phyloP scores from a whole-genome alignment of 495 filamentous ascomycete genomes.

The Penicillium bialowiezense region DNA sequence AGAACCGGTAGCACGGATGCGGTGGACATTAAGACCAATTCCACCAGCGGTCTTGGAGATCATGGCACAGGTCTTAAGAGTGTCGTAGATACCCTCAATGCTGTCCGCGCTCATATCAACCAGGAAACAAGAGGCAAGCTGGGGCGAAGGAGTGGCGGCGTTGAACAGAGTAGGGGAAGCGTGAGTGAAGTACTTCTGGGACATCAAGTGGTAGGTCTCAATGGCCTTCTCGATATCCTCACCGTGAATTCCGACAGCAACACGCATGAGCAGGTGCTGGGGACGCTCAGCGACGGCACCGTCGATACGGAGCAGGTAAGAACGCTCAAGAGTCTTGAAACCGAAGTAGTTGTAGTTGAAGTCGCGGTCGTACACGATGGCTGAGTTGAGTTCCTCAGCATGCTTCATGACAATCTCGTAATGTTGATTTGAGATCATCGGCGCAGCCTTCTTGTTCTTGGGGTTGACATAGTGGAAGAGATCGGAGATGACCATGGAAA shows the following conservation, averaged over 20 bases:
- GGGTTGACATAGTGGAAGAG: constrained; percentile 96
- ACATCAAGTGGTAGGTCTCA: constrained; percentile 98
- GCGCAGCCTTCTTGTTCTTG: constrained; percentile 77
- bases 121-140: constrained; percentile 95
- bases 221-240: constrained; percentile 90
- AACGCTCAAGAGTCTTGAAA: constrained; percentile 98
- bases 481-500: constrained; percentile 88
- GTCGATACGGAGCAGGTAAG: constrained; percentile 89
- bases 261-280: constrained; percentile 99
- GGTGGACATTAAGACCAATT: constrained; percentile 92
- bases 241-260: constrained; percentile 93
- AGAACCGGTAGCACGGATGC: constrained; percentile 92
- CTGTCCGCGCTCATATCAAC: constrained; percentile 99
- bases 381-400: constrained; percentile 93
- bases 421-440: constrained; percentile 88
- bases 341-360: constrained; percentile 99
- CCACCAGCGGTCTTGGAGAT: constrained; percentile 99
- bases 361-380: constrained; percentile 97
- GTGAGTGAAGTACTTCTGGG: constrained; percentile 95
- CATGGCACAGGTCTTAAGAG: constrained; percentile 97
- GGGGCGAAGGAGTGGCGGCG: constrained; percentile 88
- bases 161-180: constrained; percentile 98
- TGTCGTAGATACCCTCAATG: constrained; percentile 99
- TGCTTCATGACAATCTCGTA: constrained; percentile 94
- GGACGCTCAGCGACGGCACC: constrained; percentile 94